Evolutionary conservation across 106 monocot species (phyloP), one percentile per base, ranked within the genome.

Genomic region (Posidonia australis): DNA sequence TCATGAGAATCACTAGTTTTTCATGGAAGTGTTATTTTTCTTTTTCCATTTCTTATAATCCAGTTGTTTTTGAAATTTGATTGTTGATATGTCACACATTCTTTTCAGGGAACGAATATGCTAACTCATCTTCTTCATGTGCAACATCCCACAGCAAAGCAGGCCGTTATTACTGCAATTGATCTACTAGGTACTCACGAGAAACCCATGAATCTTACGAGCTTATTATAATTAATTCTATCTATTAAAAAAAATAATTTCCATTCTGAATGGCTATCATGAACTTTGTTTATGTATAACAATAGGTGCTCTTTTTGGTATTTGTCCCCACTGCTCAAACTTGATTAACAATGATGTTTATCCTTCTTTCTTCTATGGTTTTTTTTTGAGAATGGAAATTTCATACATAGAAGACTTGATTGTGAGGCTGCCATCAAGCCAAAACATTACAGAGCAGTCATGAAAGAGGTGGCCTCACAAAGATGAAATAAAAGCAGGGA

Each of bases 151-250:
- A 90, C 82, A 46, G 86, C 96, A 81, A 96, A 96, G 75, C 86
- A 96, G 78, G 96, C 96, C 79, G 96, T 96, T 36, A 96, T 96
- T 47, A 96, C 90, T 70, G 90, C 96, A 51, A 96, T 96, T 57
- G 90, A 96, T 63, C 76, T 96, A 31, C 68, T 96, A 86, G 96
- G 96, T 92, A 36, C 46, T 72, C 23, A 61, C 1, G 31, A 30
- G 57, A 5, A 13, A 14, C 11, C 10, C 24, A 3, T 54, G 26
- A 6, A 42, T 61, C 25, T 58, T 31, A 21, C 18, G 0, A 21
- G 11, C 12, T 58, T 58, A 14, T 18, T 53, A 53, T 21, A 21
- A 19, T 53, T 53, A 53, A 20, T 53, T 48, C 12, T 2, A 48
- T 2, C 19, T 52, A n/a, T n/a, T n/a, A n/a, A n/a, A 36, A 36